Percentiles rank a stretch among this genome's conserved stretches.
phyloP scores from a whole-genome alignment of 805 yeast genomes.

The Pichia kluyveri region DNA sequence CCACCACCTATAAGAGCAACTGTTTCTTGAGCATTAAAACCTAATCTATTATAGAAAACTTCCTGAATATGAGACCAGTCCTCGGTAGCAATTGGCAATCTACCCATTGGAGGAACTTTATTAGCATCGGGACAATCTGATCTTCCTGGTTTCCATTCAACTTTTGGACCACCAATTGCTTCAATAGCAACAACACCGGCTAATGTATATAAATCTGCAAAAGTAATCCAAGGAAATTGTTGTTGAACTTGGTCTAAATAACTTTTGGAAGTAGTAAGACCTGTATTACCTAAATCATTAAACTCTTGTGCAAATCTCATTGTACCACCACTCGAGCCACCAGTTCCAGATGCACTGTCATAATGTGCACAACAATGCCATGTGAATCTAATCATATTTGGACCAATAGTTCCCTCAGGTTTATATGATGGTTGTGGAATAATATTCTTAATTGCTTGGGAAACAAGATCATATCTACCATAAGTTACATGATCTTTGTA shows the following conservation, averaged over 20 bases:
- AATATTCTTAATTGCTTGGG: slow-evolving; percentile 27
- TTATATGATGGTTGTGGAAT: slow-evolving; percentile 39
- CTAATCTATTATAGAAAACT: slow-evolving; percentile 51
- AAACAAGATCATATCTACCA: slow-evolving; percentile 26
- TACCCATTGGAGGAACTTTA: slow-evolving; percentile 55
- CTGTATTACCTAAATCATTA: slow-evolving; percentile 53
- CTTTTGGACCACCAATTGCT: slow-evolving; percentile 68
- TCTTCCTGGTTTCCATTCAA: slow-evolving; percentile 81
- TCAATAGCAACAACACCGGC: slow-evolving; percentile 76
- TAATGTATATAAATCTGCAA: slow-evolving; percentile 74
- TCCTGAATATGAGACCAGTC: slow-evolving; percentile 58
- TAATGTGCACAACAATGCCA: slow-evolving; percentile 89
- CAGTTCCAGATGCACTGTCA: slow-evolving; percentile 42
- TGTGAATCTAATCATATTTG: slow-evolving; percentile 68
- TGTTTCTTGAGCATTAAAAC: slow-evolving; percentile 61
- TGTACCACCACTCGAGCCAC: slow-evolving; percentile 70
- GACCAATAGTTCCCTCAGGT: slow-evolving; percentile 60
- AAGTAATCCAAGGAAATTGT: slow-evolving; percentile 59
- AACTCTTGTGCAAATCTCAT: slow-evolving; percentile 48
- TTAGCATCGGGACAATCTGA: slow-evolving; percentile 41
- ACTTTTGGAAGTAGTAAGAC: slow-evolving; percentile 49
- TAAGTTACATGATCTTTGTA: slow-evolving; percentile 16
- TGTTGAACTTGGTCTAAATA: slow-evolving; percentile 48
- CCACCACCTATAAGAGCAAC: slow-evolving; percentile 73
- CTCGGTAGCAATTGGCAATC: slow-evolving; percentile 64